phyloP scores from a whole-genome alignment of 2,329 filamentous ascomycete genomes.

The Pseudogymnoascus sp. region DNA sequence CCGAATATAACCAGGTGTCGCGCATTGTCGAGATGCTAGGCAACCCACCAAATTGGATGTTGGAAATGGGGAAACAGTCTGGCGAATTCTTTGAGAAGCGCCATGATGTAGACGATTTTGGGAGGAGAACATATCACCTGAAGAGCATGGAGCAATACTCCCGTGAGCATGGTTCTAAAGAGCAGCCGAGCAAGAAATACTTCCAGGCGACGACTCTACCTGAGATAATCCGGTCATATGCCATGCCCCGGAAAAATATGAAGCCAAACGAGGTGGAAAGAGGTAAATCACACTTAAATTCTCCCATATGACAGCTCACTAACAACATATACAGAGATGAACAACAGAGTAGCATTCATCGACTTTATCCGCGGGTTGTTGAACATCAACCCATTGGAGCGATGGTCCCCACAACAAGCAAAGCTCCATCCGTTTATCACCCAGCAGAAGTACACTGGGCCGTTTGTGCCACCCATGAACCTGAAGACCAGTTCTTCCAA shows the following conservation, averaged over 20 bases:
- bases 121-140: constrained; percentile 79
- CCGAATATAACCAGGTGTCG: constrained; percentile 97
- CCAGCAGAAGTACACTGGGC: constrained; percentile 92
- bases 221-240: constrained; percentile 95
- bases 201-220: constrained; percentile 90
- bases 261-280: constrained; percentile 92
- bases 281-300: constrained; percentile 50
- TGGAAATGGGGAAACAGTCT: constrained; percentile 97
- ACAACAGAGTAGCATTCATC: constrained; percentile 93
- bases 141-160: constrained; percentile 99
- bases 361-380: constrained; percentile 92
- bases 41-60: constrained; percentile 95
- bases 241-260: constrained; percentile 99
- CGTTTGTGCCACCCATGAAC: constrained; percentile 96
- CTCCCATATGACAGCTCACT: constrained; percentile 10
- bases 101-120: constrained; percentile 76
- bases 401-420: constrained; percentile 96
- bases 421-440: constrained; percentile 98
- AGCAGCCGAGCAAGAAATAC: constrained; percentile 99
- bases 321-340: constrained; percentile 67
- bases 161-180: constrained; percentile 88
- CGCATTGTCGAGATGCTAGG: constrained; percentile 98
- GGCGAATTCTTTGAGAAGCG: constrained; percentile 95
- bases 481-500: constrained; percentile 79
- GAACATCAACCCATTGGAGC: constrained; percentile 89